phyloP scores from a whole-genome alignment of 352 stramenopile genomes.

The Globisporangium orthogonon region DNA sequence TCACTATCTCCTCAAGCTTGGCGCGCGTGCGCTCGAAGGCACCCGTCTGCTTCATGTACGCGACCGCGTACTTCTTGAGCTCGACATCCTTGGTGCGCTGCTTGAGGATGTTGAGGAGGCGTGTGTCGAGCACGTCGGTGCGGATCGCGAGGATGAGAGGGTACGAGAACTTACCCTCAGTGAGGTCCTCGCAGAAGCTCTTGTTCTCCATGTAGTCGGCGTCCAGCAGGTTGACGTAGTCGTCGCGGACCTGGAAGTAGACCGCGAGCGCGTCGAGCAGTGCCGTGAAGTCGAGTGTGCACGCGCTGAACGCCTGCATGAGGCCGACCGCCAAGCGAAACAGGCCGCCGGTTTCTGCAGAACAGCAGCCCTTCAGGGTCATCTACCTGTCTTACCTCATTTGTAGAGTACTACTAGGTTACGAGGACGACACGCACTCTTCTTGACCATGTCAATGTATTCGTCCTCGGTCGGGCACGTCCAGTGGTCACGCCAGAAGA shows the following conservation, averaged over 20 bases:
- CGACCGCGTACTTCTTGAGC: slow-evolving; percentile 93
- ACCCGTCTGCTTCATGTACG: slow-evolving; percentile 72
- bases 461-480: slow-evolving; percentile 89
- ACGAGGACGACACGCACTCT: slow-evolving; percentile 57
- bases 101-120: slow-evolving; percentile 95
- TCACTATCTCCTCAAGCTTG: slow-evolving; percentile 46
- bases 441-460: slow-evolving; percentile 93
- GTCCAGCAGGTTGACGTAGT: slow-evolving; percentile 96
- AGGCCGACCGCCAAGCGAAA: slow-evolving; percentile 95
- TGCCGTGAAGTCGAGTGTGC: slow-evolving; percentile 67
- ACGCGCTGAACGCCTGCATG: slow-evolving; percentile 87
- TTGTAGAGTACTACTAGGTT: too few species aligned
- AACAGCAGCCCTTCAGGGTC: too few species aligned
- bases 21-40: slow-evolving; percentile 45
- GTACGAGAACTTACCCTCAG: slow-evolving; percentile 96
- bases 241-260: slow-evolving; percentile 98
- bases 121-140: slow-evolving; percentile 65
- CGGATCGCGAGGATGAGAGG: slow-evolving; percentile 83
- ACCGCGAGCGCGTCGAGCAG: slow-evolving; percentile 93
- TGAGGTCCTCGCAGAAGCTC: slow-evolving; percentile 97
- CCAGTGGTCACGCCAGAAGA: slow-evolving; percentile 91
- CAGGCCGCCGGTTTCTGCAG: slow-evolving; percentile 91
- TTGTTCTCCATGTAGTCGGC: slow-evolving; percentile 97
- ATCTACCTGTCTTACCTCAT: too few species aligned
- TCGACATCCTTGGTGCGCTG: slow-evolving; percentile 93